Percentiles rank a stretch among this genome's conserved stretches.
Conservation (phyloP, 352 stramenopile genomes). For the Pythium insidiosum region DNA sequence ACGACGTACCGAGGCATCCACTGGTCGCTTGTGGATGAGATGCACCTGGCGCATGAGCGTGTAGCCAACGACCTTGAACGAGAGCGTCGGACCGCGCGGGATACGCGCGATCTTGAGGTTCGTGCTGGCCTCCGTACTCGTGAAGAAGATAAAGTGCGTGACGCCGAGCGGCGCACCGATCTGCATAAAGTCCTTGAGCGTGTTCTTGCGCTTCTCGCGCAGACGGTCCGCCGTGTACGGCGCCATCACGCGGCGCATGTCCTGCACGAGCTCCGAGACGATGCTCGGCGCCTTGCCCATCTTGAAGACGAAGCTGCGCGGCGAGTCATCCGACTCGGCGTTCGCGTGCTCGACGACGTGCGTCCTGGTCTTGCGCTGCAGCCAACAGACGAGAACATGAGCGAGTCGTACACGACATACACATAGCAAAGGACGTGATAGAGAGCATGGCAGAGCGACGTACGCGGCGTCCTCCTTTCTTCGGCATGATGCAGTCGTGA, state of each 20-base stretch:
- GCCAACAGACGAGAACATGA: too few species aligned
- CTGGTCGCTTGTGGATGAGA: constrained; percentile 85
- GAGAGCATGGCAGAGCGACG: constrained; percentile 16
- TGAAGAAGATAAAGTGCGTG: constrained; percentile 96
- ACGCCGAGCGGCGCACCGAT: constrained; percentile 91
- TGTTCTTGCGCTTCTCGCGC: constrained; percentile 87
- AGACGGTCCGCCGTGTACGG: constrained; percentile 93
- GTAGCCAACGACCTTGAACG: constrained; percentile 90
- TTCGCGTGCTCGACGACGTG: constrained; percentile 57
- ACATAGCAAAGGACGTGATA: too few species aligned
- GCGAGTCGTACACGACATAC: too few species aligned
- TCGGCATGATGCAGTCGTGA: constrained; percentile 35
- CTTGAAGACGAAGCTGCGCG: constrained; percentile 90
- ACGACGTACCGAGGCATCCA: constrained; percentile 71
- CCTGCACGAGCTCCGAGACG: constrained; percentile 84
- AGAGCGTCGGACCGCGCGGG: constrained; percentile 92
- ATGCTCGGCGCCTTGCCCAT: constrained; percentile 79
- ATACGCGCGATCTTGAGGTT: constrained; percentile 93
- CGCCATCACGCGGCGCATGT: constrained; percentile 93
- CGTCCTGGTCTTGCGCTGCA: constrained; percentile 77
- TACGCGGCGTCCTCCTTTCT: constrained; percentile 83
- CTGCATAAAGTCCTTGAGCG: constrained; percentile 89
- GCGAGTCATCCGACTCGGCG: constrained; percentile 79
- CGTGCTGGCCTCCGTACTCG: constrained; percentile 89
- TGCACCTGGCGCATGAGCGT: constrained; percentile 91